These are phyloP conservation scores for Rhodofomes roseus DNA, from an alignment of 1,284 basidiomycete species.

Conservation along the genomic window DNA sequence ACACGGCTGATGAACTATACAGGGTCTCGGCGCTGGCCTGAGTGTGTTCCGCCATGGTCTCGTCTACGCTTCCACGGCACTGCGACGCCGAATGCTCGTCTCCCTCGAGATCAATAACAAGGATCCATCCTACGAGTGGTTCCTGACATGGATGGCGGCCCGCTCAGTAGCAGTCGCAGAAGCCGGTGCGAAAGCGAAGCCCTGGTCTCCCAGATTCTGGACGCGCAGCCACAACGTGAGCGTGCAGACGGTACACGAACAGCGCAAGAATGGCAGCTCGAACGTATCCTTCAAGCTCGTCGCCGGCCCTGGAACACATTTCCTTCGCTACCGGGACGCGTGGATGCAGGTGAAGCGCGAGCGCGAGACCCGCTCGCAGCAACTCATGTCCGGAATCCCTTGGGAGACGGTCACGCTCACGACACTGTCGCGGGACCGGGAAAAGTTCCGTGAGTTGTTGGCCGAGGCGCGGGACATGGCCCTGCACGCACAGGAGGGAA, in stretches of 20 bases:
- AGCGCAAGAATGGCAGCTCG: conserved; percentile 85
- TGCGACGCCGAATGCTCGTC: conserved; percentile 90
- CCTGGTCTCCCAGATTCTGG: conserved; percentile 41
- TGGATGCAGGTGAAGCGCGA: conserved; percentile 97
- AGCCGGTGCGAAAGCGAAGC: conserved; percentile 24
- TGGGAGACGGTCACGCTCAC: conserved; percentile 99
- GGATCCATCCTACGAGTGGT: conserved; percentile 95
- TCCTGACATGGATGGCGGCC: conserved; percentile 94
- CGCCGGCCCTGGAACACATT: conserved; percentile 94
- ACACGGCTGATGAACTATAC: conserved; percentile 4
- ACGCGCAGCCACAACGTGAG: conserved; percentile 87
- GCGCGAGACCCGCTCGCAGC: conserved; percentile 90
- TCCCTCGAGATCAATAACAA: conserved; percentile 96
- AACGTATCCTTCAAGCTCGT: conserved; percentile 90
- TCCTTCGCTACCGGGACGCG: conserved; percentile 83
- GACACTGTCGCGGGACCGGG: conserved; percentile 83
- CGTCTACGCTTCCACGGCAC: conserved; percentile 67
- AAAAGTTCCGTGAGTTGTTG: conserved; percentile 79
- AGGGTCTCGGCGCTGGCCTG: conserved; percentile 87
- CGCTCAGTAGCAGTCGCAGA: conserved; percentile 34
- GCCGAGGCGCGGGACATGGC: conserved; percentile 88
- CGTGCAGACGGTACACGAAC: conserved; percentile 88
- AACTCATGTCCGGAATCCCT: conserved; percentile 87
- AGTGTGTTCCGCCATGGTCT: conserved; percentile 71
- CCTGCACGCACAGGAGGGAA: conserved; percentile 85